Evolutionary conservation across 2,329 filamentous ascomycete genomes (phyloP).

Genomic region (Phialemoniopsis sp.): DNA sequence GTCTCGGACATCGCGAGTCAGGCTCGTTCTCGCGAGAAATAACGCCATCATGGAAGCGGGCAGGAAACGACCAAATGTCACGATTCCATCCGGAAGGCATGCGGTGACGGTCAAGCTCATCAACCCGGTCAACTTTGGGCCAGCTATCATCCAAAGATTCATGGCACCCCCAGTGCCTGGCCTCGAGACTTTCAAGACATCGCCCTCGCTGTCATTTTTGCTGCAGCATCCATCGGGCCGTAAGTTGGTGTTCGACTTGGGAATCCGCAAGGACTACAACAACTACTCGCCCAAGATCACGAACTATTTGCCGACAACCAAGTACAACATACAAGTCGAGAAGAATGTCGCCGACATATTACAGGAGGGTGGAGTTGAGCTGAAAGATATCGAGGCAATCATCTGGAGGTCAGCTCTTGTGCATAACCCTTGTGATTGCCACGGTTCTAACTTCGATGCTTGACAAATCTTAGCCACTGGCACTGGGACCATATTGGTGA

Average conservation of each 20-base stretch:
- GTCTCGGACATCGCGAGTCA: too few species aligned
- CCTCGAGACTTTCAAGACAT: slow-evolving; percentile 20
- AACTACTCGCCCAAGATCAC: slow-evolving; percentile 2
- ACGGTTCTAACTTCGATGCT: too few species aligned
- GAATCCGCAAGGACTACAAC: slow-evolving; percentile 9
- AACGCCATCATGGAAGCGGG: neutral
- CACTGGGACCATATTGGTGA: slow-evolving; percentile 18
- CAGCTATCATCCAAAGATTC: slow-evolving; percentile 29
- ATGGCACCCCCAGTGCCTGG: slow-evolving; percentile 30
- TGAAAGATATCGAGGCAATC: too few species aligned
- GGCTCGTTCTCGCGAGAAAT: too few species aligned
- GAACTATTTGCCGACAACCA: neutral
- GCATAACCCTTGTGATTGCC: too few species aligned
- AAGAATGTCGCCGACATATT: slow-evolving; percentile 8
- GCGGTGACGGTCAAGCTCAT: slow-evolving; percentile 24
- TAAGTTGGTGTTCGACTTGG: slow-evolving; percentile 16
- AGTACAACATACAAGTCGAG: neutral
- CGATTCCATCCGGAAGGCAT: slow-evolving; percentile 11
- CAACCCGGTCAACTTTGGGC: slow-evolving; percentile 32
- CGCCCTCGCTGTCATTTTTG: slow-evolving; percentile 1
- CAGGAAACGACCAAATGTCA: neutral
- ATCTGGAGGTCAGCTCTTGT: too few species aligned
- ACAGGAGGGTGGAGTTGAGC: slow-evolving; percentile 1
- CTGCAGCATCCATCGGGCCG: slow-evolving; percentile 6
- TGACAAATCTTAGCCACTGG: slow-evolving; percentile 11